Conservation (phyloP, 495 filamentous ascomycete species). For the Tetracladium setigerum region DNA sequence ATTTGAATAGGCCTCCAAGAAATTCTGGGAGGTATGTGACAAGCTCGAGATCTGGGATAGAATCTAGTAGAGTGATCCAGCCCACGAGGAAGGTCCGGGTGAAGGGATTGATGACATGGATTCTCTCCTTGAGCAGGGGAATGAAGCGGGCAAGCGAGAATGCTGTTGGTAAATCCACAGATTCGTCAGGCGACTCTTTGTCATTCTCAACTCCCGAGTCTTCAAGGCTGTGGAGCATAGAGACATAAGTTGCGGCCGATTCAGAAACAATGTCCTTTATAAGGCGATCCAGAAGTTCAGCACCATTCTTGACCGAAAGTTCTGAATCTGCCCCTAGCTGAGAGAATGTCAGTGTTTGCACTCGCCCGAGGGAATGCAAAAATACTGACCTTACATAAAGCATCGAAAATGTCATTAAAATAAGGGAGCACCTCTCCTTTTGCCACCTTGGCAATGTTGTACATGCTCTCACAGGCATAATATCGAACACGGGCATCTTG, state of each 20-base stretch:
- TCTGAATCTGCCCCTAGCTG: slow-evolving; percentile 95
- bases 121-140: slow-evolving; percentile 84
- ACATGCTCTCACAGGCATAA: slow-evolving; percentile 99
- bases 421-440: slow-evolving; percentile 95
- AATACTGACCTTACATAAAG: slow-evolving; percentile 76
- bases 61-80: slow-evolving; percentile 93
- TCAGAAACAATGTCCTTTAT: slow-evolving; percentile 98
- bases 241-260: slow-evolving; percentile 91
- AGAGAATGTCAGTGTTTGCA: slow-evolving; percentile 4
- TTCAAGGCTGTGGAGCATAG: slow-evolving; percentile 60
- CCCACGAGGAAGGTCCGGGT: slow-evolving; percentile 92
- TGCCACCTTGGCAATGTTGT: slow-evolving; percentile 98
- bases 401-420: slow-evolving; percentile 98
- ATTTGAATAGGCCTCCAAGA: slow-evolving; percentile 81
- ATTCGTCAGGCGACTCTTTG: slow-evolving; percentile 39
- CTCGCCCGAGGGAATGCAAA: neutral
- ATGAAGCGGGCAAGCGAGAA: slow-evolving; percentile 92
- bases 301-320: slow-evolving; percentile 95
- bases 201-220: slow-evolving; percentile 37
- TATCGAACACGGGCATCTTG: slow-evolving; percentile 98
- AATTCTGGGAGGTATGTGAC: slow-evolving; percentile 91
- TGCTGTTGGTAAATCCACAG: slow-evolving; percentile 64
- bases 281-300: slow-evolving; percentile 89
- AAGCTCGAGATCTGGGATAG: slow-evolving; percentile 93
- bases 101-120: slow-evolving; percentile 88